Conservation (phyloP, 1,284 basidiomycete genomes). For the Stereum hirsutum region DNA sequence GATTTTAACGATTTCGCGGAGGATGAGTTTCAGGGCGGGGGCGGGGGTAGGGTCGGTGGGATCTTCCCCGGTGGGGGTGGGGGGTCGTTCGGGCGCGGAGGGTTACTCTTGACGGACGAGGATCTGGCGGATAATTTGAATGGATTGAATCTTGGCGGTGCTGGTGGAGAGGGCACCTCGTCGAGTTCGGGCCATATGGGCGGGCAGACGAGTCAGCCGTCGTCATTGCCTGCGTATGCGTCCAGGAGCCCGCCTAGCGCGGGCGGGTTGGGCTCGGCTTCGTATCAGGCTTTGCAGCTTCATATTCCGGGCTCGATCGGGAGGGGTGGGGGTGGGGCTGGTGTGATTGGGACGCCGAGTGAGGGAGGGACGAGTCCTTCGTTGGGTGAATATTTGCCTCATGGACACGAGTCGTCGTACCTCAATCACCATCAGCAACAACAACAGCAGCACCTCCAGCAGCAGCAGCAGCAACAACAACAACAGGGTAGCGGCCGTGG, state of each 20-base stretch:
- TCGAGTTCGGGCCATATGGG: constrained; percentile 32
- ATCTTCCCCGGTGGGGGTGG: constrained; percentile 27
- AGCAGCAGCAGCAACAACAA: constrained; percentile 8
- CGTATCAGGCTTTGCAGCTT: constrained; percentile 47
- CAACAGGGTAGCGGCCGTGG: too few relatives aligned
- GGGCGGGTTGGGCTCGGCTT: constrained; percentile 42
- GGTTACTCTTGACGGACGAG: constrained; percentile 67
- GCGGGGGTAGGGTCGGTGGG: too few relatives aligned
- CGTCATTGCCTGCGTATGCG: constrained; percentile 62
- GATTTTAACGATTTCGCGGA: too few relatives aligned
- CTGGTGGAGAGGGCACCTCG: constrained; percentile 22
- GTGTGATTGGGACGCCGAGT: constrained; percentile 46
- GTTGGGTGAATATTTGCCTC: constrained; percentile 18
- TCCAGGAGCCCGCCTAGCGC: constrained; percentile 51
- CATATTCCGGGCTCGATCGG: constrained; percentile 41
- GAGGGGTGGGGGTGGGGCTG: constrained; percentile 1
- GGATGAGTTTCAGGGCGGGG: too few relatives aligned
- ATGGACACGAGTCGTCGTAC: constrained; percentile 3
- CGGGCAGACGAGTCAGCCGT: constrained; percentile 42
- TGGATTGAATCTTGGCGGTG: constrained; percentile 51
- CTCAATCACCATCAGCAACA: constrained; percentile 9
- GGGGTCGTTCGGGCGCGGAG: constrained; percentile 30
- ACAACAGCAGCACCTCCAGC: neutral
- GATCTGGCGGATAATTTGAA: constrained; percentile 69
- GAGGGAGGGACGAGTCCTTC: constrained; percentile 32